Base-by-base conservation (phyloP, 2,329 filamentous ascomycete genomes). In the Thielaviopsis musarum region DNA sequence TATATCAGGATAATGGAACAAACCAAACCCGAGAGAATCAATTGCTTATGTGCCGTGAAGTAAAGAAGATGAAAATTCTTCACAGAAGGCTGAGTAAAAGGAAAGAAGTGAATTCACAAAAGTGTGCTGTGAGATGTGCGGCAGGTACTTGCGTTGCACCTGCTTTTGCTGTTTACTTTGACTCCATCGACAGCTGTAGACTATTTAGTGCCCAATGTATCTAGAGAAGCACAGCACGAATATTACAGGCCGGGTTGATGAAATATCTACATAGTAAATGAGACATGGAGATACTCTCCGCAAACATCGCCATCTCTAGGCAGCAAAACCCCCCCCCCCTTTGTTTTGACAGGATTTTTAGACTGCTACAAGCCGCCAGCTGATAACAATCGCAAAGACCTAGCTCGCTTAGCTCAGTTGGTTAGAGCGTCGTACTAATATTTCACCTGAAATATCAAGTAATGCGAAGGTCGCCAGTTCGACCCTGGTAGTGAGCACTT, bases 351-450 rank as follows among this genome's bases (percentile, higher is more conserved):
- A n/a, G n/a, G 26, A 7, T 34, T 12, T 34, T 34, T 34, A 34
- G 30, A n/a, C n/a, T n/a, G n/a, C n/a, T n/a, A n/a, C n/a, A n/a
- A n/a, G n/a, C n/a, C n/a, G 24, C 6, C 24, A 26, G 24, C 6
- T 21, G 26, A 9, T 17, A 54, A 54, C 12, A 21, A 26, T 34
- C 12, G 12, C 28, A 54, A 34, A 10, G 30, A 15, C 53, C 24
- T 41, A 19, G 53, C 53, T 55, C 53, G 53, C 53, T 55, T 55
- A 55, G 53, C 53, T 55, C 53, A 55, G 53, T 55, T 55, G 53
- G 53, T 55, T 45, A 55, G 53, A 55, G 53, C 53, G 53, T 55
- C 53, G 53, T 55, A 55, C 53, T 55, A 55, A 55, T 55, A 55
- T 55, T 55, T 4, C 30, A 45, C 12, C 30, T 13, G 28, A 13